Base-by-base conservation (phyloP, 2,329 filamentous ascomycete genomes). In the Penicillium corylophilum region DNA sequence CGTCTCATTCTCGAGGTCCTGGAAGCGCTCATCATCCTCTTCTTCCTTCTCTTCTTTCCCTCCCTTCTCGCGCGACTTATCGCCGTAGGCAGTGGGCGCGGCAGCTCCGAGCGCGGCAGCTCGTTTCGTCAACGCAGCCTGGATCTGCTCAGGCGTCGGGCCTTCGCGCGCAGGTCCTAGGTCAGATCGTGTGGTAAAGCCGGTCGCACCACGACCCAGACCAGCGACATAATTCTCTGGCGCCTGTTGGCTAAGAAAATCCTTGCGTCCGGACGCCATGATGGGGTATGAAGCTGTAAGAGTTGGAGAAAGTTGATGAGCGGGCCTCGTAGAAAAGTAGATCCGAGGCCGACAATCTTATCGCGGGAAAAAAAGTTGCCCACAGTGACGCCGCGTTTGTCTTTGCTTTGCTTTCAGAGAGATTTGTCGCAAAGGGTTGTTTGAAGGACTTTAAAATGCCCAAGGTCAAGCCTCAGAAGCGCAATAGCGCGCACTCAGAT, bases 161-260 rank as follows among this genome's bases (percentile, higher is more conserved):
- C 94, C 94, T 77, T 96, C 93, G 65, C 93, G 84, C 53, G 93
- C 93, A 45, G 95, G 94, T 51, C 95, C 94, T 51, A 99, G 80
- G 81, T 99, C 94, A 51, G 93, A 97, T 66, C 95, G 86, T 36
- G 94, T 99, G 15, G 94, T 97, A 77, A 99, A 99, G 54, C 95
- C 94, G 7, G 94, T 99, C 20, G 95, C 95, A 76, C 94, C 94
- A 81, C 95, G 89, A 75, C 94, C 94, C 57, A 99, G 86, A 82
- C 94, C 94, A 59, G 94, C 94, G 58, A 99, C 93, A 68, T 93
- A 93, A 73, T 92, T 93, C 65, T 91, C 88, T 12, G 88, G 88
- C 49, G 88, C 88, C 56, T 88, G 86, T 73, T 95, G 91, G 74
- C 82, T 92, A 54, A 97, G 75, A 67, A 97, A 97, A 74, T 96